A percentile compares a stretch with the other conserved stretches of the same genome.
Conservation (phyloP, 441 rosid species). For the Euphorbia corollata region DNA sequence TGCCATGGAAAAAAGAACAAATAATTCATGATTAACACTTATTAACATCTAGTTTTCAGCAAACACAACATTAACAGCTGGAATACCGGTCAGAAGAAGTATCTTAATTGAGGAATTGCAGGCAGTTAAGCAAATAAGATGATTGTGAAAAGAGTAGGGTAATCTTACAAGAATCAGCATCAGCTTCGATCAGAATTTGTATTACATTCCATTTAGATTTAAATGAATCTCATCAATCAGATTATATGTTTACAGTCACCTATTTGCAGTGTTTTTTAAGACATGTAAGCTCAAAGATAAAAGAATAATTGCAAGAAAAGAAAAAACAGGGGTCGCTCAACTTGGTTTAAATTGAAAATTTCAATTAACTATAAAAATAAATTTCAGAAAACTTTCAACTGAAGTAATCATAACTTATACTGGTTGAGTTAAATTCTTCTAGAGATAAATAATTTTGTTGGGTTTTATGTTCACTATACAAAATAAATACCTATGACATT, state of each 20-base stretch:
- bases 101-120: background rate
- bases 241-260: background rate
- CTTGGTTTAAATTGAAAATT: background rate
- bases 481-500: background rate
- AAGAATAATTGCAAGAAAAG: background rate
- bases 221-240: background rate
- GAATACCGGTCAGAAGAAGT: background rate
- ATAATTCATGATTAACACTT: background rate
- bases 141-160: background rate
- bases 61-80: background rate
- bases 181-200: background rate
- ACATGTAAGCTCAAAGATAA: background rate
- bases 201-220: background rate
- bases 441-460: background rate
- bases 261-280: background rate
- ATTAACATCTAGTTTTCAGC: background rate
- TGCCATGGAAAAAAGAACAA: background rate
- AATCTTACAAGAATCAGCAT: slow-evolving; percentile 1
- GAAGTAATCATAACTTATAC: background rate
- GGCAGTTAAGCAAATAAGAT: background rate
- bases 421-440: background rate
- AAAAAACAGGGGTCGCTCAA: background rate
- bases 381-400: background rate
- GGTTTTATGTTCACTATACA: slow-evolving; percentile 3
- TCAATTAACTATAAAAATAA: background rate